Evolutionary conservation across 441 rosid genomes (phyloP).

Genomic region (Pelargonium cotyledonis): DNA sequence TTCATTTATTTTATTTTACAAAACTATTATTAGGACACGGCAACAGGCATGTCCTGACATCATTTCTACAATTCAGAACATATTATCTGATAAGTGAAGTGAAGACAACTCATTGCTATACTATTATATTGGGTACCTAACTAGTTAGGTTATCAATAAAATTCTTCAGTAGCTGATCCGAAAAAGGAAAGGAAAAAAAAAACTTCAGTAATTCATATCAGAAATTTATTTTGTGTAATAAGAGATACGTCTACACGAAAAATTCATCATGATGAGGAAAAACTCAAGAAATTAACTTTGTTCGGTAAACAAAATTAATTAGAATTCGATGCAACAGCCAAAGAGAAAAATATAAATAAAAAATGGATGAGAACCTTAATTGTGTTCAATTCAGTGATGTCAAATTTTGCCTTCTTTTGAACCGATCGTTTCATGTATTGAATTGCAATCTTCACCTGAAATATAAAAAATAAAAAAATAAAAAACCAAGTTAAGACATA

Average conservation of each 20-base stretch:
- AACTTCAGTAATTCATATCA: too few species aligned
- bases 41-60: too few species aligned
- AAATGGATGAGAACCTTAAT: slow-evolving; percentile 55
- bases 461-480: slow-evolving; percentile 16
- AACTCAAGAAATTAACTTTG: not conserved
- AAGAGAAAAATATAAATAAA: slow-evolving; percentile 10
- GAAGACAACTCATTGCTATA: too few species aligned
- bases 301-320: not conserved
- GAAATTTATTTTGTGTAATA: not conserved
- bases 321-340: slow-evolving; percentile 5
- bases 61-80: too few species aligned
- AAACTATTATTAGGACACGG: too few species aligned
- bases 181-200: too few species aligned
- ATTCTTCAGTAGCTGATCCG: too few species aligned
- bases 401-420: slow-evolving; percentile 89
- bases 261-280: not conserved
- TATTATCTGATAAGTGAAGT: too few species aligned
- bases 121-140: too few species aligned
- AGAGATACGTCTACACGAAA: not conserved
- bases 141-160: too few species aligned
- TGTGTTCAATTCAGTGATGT: slow-evolving; percentile 72
- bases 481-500: not conserved
- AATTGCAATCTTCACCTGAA: slow-evolving; percentile 91
- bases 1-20: too few species aligned
- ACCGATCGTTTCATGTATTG: slow-evolving; percentile 80